Base-by-base conservation (phyloP, 495 filamentous ascomycete species). In the Penicillium atrosanguineum region DNA sequence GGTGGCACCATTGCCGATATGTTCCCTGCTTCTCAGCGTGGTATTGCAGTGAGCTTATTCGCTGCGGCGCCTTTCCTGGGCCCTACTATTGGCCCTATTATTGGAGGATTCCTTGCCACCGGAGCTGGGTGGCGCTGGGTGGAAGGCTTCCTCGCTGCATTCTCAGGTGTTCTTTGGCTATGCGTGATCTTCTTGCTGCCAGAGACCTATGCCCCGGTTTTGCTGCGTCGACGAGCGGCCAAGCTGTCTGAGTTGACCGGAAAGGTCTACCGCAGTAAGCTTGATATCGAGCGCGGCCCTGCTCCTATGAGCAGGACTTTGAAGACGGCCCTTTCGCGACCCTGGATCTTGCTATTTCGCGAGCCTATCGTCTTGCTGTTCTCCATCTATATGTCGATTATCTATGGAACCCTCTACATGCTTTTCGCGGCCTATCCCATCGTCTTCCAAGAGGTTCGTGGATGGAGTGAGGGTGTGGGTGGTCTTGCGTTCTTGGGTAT, bases 401-500 rank as follows among this genome's bases (percentile, higher is more conserved):
- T 83, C 23, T 90, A 89, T 56, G 84, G 87, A 0, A 83, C 87
- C 6, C 71, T 91, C 4, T 93, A 91, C 67, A 80, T 93, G 46
- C 77, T 91, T 14, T 94, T 95, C 71, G 83, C 88, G 26, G 87
- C 87, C 16, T 74, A 67, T 41, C 90, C 90, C 1, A 85, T 92
- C 44, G 84, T 94, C 49, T 94, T 89, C 69, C 74, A 79, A n/a
- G 68, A 86, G 43, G 67, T 84, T 41, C 86, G 89, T 7, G 82
- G 83, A 46, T 95, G 89, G 90, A 76, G 73, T 11, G 72, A 83
- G 18, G 83, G 86, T 20, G 65, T 87, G 7, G 77, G 82, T 1
- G 88, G 88, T 15, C 81, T 94, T 1, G 73, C 88, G 12, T 94
- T 91, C 66, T 58, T 83, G 1, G 88, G 88, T 7, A 88, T 95